Evolutionary conservation across 2,329 filamentous ascomycete genomes (phyloP).

Genomic region (Hypoxylon sp.): DNA sequence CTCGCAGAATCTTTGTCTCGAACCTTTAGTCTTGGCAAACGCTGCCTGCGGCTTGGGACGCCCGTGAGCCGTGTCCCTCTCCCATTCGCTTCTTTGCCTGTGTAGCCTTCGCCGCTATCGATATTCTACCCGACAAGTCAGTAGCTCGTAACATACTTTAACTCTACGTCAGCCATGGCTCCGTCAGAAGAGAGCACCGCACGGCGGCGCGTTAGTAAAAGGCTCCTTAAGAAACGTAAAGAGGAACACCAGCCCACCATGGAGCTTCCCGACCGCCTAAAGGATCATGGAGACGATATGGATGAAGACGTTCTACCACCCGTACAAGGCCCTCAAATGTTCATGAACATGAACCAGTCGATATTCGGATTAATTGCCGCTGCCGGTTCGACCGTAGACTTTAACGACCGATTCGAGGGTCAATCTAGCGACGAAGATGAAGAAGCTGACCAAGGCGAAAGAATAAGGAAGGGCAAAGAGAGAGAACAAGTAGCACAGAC

Average conservation of each 20-base stretch:
- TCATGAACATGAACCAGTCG: slow-evolving; percentile 90
- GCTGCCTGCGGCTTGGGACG: slow-evolving; percentile 23
- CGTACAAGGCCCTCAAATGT: slow-evolving; percentile 63
- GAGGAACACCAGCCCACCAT: slow-evolving; percentile 59
- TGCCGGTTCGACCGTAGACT: slow-evolving; percentile 85
- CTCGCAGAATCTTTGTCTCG: slow-evolving; percentile 26
- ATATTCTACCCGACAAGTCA: slow-evolving; percentile 21
- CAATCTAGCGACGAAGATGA: slow-evolving; percentile 88
- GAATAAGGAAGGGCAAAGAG: slow-evolving; percentile 47
- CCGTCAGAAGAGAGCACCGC: slow-evolving; percentile 55
- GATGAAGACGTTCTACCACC: slow-evolving; percentile 65
- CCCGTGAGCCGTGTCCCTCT: slow-evolving; percentile 34
- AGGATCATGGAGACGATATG: slow-evolving; percentile 63
- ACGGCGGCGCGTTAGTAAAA: slow-evolving; percentile 59
- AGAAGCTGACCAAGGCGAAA: slow-evolving; percentile 57
- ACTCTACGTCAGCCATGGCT: slow-evolving; percentile 46
- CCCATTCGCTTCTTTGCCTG: slow-evolving; percentile 33
- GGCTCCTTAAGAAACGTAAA: slow-evolving; percentile 62
- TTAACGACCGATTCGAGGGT: slow-evolving; percentile 83
- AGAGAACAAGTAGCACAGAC: slow-evolving; percentile 53
- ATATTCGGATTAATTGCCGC: slow-evolving; percentile 94
- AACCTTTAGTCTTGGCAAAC: slow-evolving; percentile 29
- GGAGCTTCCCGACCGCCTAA: slow-evolving; percentile 69
- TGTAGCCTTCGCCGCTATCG: slow-evolving; percentile 37
- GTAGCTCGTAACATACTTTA: slow-evolving; percentile 25